These are phyloP conservation scores for Bryoerythrophyllum caledonicum DNA, from an alignment of 225 moss, liverwort and hornwort genomes.

Conservation along the genomic window DNA sequence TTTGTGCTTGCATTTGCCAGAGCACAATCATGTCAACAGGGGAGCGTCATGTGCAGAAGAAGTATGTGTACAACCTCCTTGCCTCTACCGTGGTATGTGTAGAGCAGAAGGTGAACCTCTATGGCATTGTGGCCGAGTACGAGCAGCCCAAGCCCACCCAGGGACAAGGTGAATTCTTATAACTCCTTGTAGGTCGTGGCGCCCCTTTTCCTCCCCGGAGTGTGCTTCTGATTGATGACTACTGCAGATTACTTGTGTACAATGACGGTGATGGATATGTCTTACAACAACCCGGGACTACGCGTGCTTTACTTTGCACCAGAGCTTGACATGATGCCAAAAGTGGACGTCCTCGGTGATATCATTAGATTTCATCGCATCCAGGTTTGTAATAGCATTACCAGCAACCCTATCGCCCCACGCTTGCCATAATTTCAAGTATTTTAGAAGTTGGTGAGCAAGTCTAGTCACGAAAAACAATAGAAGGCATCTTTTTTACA, in stretches of 20 bases:
- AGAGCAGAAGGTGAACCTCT: too few relatives aligned
- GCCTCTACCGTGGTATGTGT: too few relatives aligned
- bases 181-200: constrained; percentile 6
- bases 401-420: too few relatives aligned
- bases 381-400: constrained; percentile 2
- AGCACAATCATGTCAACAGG: too few relatives aligned
- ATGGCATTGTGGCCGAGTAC: constrained; percentile 69
- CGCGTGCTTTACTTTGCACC: constrained; percentile 62
- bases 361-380: constrained; percentile 90
- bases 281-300: constrained; percentile 38
- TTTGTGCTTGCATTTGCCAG: too few relatives aligned
- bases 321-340: constrained; percentile 42
- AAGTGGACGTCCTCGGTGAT: constrained; percentile 67
- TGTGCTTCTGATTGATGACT: constrained; percentile 13
- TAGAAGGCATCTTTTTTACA: too few relatives aligned
- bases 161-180: constrained; percentile 38
- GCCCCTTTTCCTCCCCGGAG: background rate
- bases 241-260: constrained; percentile 50
- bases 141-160: constrained; percentile 76
- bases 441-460: too few relatives aligned
- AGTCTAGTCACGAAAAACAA: too few relatives aligned
- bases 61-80: too few relatives aligned
- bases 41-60: too few relatives aligned
- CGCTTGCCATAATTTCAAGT: too few relatives aligned
- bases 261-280: constrained; percentile 58